Base-by-base conservation (phyloP, 2,329 filamentous ascomycete genomes). In the Sarocladium strictum region DNA sequence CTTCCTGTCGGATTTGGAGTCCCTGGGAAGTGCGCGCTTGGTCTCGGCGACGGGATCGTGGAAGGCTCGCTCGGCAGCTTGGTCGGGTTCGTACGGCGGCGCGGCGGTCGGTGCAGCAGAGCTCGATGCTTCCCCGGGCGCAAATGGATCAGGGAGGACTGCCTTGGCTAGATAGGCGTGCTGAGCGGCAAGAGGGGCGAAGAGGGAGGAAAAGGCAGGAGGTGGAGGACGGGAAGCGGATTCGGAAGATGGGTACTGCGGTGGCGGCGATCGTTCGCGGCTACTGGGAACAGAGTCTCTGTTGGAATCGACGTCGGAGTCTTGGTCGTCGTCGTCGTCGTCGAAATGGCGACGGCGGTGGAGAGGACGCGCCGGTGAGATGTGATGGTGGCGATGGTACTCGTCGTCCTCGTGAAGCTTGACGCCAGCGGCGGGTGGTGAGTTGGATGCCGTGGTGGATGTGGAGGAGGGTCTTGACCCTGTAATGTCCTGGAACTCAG, bases 11-110 rank as follows among this genome's bases (percentile, higher is more conserved):
- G 83, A 82, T 72, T 96, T 96, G 61, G 81, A 87, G 70, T 96
- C 91, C 62, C 76, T 79, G n/a, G 89, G 87, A 65, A 95, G 84
- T 53, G 86, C 89, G 64, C 87, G 85, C 73, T 96, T 95, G 65
- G 90, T 93, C 67, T 95, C 90, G 60, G 84, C 83, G 59, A 79
- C 72, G 55, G 75, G 71, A 62, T 83, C 76, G 63, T 75, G 72
- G 56, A 78, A 74, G 37, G 68, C 72, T 55, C 64, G 65, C 26
- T 70, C 63, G 45, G 66, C 62, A 51, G 68, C 64, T 53, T 70
- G 66, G 54, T 67, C 64, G 9, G 66, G 60, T 29, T 69, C 67
- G 49, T 71, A 71, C 27, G 69, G 62, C 19, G 74, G 70, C 57
- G 77, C 75, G 71, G 84, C 84, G 23, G 80, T 79, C 58, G 82